A percentile compares a stretch with the other conserved stretches of the same genome.
Evolutionary conservation across 2,329 filamentous ascomycete genomes (phyloP).

Genomic region (Hypoxylon sp.): DNA sequence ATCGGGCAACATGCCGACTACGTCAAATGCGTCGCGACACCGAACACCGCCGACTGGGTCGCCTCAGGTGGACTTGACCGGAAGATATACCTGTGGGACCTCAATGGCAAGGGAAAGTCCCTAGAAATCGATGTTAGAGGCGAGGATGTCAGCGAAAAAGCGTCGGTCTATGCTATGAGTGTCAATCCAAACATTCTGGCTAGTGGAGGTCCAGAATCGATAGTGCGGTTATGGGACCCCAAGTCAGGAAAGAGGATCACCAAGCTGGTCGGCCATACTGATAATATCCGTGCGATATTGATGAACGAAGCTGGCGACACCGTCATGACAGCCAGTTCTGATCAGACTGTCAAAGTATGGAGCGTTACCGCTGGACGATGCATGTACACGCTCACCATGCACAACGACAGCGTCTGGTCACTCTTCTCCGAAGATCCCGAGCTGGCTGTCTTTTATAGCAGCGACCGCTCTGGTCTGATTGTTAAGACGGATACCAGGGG

Average conservation of each 20-base stretch:
- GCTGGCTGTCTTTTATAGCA: slow-evolving; percentile 92
- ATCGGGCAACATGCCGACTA: slow-evolving; percentile 97
- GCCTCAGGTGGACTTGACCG: slow-evolving; percentile 94
- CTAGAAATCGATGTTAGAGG: slow-evolving; percentile 87
- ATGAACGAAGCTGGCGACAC: slow-evolving; percentile 90
- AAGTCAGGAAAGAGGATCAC: slow-evolving; percentile 90
- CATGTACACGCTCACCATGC: slow-evolving; percentile 99
- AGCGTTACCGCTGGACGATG: slow-evolving; percentile 94
- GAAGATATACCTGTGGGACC: slow-evolving; percentile 92
- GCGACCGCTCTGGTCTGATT: slow-evolving; percentile 91
- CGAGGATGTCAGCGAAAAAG: slow-evolving; percentile 88
- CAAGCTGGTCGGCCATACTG: slow-evolving; percentile 96
- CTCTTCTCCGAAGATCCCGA: slow-evolving; percentile 89
- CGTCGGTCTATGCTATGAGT: slow-evolving; percentile 91
- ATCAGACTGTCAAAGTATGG: slow-evolving; percentile 98
- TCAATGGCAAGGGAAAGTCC: slow-evolving; percentile 86
- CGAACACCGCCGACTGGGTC: slow-evolving; percentile 80
- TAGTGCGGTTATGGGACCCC: slow-evolving; percentile 91
- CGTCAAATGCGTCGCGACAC: slow-evolving; percentile 91
- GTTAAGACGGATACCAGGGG: slow-evolving; percentile 93
- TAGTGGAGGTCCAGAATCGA: slow-evolving; percentile 93
- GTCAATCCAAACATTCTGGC: slow-evolving; percentile 85
- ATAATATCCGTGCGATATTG: slow-evolving; percentile 91
- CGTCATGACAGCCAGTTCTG: slow-evolving; percentile 93
- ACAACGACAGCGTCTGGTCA: slow-evolving; percentile 98